Percentiles rank a stretch among this genome's conserved stretches.
These are phyloP conservation scores for Rhizoclosmatium globosum DNA, from an alignment of 192 early-diverging fungal species.

Conservation along the genomic window DNA sequence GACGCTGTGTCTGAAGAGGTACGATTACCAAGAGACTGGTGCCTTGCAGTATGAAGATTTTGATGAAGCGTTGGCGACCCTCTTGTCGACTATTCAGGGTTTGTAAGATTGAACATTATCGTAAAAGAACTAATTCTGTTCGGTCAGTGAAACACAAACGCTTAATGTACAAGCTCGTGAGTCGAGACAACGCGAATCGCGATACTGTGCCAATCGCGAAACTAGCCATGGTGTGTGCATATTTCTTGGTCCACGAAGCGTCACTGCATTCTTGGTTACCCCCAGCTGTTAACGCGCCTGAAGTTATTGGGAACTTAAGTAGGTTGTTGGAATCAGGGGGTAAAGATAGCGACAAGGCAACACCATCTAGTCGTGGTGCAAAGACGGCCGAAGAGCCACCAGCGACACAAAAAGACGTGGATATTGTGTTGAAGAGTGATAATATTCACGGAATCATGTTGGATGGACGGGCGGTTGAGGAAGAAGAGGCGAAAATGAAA, in stretches of 20 bases:
- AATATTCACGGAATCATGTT: slow-evolving; percentile 7
- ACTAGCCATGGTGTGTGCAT: slow-evolving; percentile 45
- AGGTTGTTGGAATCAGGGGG: slow-evolving; percentile 17
- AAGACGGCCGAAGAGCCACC: background rate
- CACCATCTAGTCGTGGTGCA: slow-evolving; percentile 1
- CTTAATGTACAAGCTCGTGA: slow-evolving; percentile 46
- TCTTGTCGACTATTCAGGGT: slow-evolving; percentile 35
- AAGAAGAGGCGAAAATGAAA: slow-evolving; percentile 43
- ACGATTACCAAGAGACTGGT: slow-evolving; percentile 48
- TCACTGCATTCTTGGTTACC: slow-evolving; percentile 48
- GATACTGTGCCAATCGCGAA: slow-evolving; percentile 44
- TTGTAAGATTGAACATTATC: too few relatives aligned
- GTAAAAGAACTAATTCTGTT: slow-evolving; percentile 7
- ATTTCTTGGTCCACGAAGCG: slow-evolving; percentile 43
- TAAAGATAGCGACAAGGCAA: slow-evolving; percentile 1
- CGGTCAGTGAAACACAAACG: slow-evolving; percentile 34
- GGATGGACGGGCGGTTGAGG: slow-evolving; percentile 44
- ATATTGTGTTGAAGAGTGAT: slow-evolving; percentile 34
- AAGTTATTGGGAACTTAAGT: slow-evolving; percentile 32
- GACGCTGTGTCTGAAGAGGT: slow-evolving; percentile 36
- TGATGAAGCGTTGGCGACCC: slow-evolving; percentile 49
- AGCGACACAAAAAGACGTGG: slow-evolving; percentile 46
- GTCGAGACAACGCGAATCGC: slow-evolving; percentile 30
- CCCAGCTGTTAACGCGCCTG: slow-evolving; percentile 49
- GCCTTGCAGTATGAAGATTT: slow-evolving; percentile 50